Evolutionary conservation across 179 eudicot genomes (phyloP), one percentile per base, ranked within the genome.

Genomic region (Carnegiea gigantea): DNA sequence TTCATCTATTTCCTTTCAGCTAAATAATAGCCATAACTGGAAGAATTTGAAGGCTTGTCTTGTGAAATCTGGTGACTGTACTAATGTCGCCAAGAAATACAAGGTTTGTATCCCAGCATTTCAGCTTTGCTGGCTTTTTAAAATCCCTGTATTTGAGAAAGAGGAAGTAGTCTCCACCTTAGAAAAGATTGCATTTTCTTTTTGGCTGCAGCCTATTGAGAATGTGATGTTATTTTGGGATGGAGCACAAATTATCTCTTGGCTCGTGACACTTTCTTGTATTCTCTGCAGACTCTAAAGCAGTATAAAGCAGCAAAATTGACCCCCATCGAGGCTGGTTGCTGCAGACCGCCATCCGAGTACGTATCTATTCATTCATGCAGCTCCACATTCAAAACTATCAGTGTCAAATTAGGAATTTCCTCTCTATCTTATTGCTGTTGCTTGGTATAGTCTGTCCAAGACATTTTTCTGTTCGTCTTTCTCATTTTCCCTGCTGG

Each of bases 281-380:
- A 48, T 76, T 62, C 73, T 67, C 65, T 86, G 84, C 92, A 94
- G 98, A 91, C 85, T 84, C 83, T 90, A 36, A 94, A 91, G 87
- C 86, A 93, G 83, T 94, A 86, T 82, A 94, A 89, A 86, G 77
- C 83, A 53, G 98, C 97, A 46, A 89, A 91, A 84, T 83, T 94
- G 85, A 85, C 90, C 68, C 98, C 98, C 48, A 83, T 92, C 14
- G 98, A 93, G 85, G 93, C 95, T 79, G 97, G 97, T 77, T 94
- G 98, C 86, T 94, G 98, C 80, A 87, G 93, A 70, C 98, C 97
- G 40, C 98, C 97, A 38, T 94, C 94, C n/a, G 92, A 89, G 98
- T 94, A 92, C 76, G 93, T 80, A 9, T 15, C 62, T 18, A 57
- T 5, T 57, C 62, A 57, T 20, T 57, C 62, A 18, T 57, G 62